A percentile compares a stretch with the other conserved stretches of the same genome.
These are phyloP conservation scores for Polychaeton citri DNA, from an alignment of 2,329 filamentous ascomycete genomes.

Conservation along the genomic window DNA sequence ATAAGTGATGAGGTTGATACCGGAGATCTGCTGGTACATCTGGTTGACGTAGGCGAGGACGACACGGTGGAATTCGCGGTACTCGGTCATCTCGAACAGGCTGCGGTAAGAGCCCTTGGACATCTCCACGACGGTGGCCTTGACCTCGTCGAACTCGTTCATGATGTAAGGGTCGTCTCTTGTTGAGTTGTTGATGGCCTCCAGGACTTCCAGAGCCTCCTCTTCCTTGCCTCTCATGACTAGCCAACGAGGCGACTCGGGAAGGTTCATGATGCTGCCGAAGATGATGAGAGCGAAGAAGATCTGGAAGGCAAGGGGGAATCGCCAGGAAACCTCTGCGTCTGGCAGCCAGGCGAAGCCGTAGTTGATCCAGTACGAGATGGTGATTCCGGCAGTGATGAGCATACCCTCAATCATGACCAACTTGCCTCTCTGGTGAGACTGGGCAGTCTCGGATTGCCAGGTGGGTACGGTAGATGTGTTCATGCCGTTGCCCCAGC, in stretches of 20 bases:
- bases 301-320: constrained; percentile 5
- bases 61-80: constrained; percentile 22
- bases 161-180: constrained; percentile 31
- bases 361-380: constrained; percentile 38
- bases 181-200: constrained; percentile 33
- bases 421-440: constrained; percentile 36
- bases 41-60: constrained; percentile 22
- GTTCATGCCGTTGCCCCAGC: constrained; percentile 40
- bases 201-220: constrained; percentile 35
- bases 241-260: constrained; percentile 44
- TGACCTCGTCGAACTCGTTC: constrained; percentile 38
- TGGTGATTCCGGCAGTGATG: constrained; percentile 36
- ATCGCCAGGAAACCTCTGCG: constrained; percentile 40
- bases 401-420: constrained; percentile 41
- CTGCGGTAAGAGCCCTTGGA: constrained; percentile 17
- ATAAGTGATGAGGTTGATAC: constrained; percentile 5
- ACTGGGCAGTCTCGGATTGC: constrained; percentile 39
- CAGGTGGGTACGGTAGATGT: constrained; percentile 40
- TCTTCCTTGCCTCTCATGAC: constrained; percentile 43
- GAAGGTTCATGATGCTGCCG: constrained; percentile 32
- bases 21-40: constrained; percentile 22
- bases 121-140: constrained; percentile 38
- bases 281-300: constrained; percentile 39
- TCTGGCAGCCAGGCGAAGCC: constrained; percentile 43
- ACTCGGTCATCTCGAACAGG: constrained; percentile 17